These are phyloP conservation scores for Amesomyces nigricolor DNA, from an alignment of 2,329 filamentous ascomycete species.

Conservation along the genomic window DNA sequence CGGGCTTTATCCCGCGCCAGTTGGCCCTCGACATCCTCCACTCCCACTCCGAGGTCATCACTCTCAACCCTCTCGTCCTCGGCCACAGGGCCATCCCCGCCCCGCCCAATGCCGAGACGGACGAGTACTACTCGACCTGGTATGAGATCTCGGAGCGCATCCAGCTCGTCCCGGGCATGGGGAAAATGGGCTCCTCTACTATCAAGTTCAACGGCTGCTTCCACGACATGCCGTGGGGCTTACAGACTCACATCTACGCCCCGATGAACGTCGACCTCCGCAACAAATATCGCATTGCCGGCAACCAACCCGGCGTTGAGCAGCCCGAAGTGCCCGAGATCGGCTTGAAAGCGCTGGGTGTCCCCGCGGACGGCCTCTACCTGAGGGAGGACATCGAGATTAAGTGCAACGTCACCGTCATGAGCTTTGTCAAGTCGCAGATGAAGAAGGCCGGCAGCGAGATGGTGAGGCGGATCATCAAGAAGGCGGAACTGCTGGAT, in stretches of 20 bases:
- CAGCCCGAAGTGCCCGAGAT: conserved; percentile 56
- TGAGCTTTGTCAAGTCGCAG: conserved; percentile 61
- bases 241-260: conserved; percentile 67
- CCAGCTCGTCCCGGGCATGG: conserved; percentile 61
- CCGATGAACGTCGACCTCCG: conserved; percentile 62
- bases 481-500: conserved; percentile 65
- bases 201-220: conserved; percentile 68
- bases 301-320: conserved; percentile 63
- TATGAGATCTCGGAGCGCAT: conserved; percentile 67
- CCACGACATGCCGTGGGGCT: conserved; percentile 65
- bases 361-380: conserved; percentile 60
- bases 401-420: conserved; percentile 60
- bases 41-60: conserved; percentile 65
- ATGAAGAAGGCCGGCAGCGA: conserved; percentile 61
- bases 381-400: conserved; percentile 67
- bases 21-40: conserved; percentile 68
- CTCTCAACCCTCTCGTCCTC: conserved; percentile 63
- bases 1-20: conserved; percentile 63
- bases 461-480: conserved; percentile 63
- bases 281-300: conserved; percentile 62
- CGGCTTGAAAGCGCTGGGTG: conserved; percentile 52
- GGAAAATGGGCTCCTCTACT: conserved; percentile 57
- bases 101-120: conserved; percentile 60
- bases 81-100: conserved; percentile 58
- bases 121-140: conserved; percentile 70